phyloP scores from a whole-genome alignment of 805 yeast genomes.

The Starmerella sirachaensis region DNA sequence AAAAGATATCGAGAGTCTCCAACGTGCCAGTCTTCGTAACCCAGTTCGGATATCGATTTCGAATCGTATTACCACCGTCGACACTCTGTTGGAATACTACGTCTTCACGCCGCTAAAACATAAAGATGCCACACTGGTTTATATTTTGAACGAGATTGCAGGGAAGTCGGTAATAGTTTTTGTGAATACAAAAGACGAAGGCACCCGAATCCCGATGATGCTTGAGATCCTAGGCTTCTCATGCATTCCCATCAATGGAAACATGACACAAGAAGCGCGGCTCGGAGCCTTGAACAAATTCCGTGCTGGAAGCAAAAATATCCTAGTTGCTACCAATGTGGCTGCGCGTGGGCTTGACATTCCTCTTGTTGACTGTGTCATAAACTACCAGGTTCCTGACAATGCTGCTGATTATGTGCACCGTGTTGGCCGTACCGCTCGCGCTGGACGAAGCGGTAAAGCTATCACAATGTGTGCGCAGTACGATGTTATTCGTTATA shows the following conservation, averaged over 20 bases:
- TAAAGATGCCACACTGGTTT: conserved; percentile 77
- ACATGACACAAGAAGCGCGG: conserved; percentile 81
- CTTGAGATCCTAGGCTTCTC: conserved; percentile 72
- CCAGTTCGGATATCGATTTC: conserved; percentile 91
- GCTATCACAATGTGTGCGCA: conserved; percentile 85
- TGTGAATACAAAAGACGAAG: conserved; percentile 89
- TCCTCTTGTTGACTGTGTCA: conserved; percentile 83
- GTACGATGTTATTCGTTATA: conserved; percentile 78
- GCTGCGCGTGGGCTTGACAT: conserved; percentile 96
- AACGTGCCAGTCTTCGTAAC: conserved; percentile 75
- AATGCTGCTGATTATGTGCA: conserved; percentile 87
- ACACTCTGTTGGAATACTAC: conserved; percentile 76
- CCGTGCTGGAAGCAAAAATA: conserved; percentile 36
- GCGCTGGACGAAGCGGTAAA: conserved; percentile 91
- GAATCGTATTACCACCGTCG: conserved; percentile 82
- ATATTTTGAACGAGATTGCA: conserved; percentile 64
- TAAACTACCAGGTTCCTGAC: conserved; percentile 88
- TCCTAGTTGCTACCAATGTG: conserved; percentile 86
- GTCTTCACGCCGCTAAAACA: conserved; percentile 87
- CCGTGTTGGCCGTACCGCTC: conserved; percentile 92
- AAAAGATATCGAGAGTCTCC: conserved; percentile 84
- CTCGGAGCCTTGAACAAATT: conserved; percentile 59
- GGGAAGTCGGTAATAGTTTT: conserved; percentile 86
- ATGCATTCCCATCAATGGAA: conserved; percentile 92
- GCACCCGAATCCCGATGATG: conserved; percentile 77